Percentiles rank a stretch among this genome's conserved stretches.
These are phyloP conservation scores for Arthrocladium fulminans DNA, from an alignment of 2,329 filamentous ascomycete species.

Conservation along the genomic window DNA sequence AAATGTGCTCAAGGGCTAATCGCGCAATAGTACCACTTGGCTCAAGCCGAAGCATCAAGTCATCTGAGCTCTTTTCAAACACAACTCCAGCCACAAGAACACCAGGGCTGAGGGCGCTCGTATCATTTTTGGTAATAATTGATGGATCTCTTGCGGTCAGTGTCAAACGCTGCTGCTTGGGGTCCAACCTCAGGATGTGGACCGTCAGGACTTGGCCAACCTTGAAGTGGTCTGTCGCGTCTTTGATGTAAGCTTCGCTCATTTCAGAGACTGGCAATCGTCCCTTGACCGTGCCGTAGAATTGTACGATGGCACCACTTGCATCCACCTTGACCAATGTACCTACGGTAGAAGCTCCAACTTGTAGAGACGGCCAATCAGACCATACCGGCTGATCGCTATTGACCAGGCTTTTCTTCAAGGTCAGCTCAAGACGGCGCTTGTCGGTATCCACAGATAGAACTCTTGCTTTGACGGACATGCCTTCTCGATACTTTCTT, in stretches of 20 bases:
- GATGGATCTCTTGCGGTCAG: conserved; percentile 90
- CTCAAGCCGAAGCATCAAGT: conserved; percentile 66
- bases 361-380: conserved; percentile 61
- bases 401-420: conserved; percentile 93
- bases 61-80: conserved; percentile 69
- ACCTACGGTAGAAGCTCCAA: conserved; percentile 71
- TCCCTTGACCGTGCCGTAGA: conserved; percentile 73
- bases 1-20: conserved; percentile 67
- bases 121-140: conserved; percentile 54
- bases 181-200: conserved; percentile 72
- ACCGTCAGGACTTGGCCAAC: conserved; percentile 86
- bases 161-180: conserved; percentile 60
- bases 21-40: conserved; percentile 67
- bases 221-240: conserved; percentile 82
- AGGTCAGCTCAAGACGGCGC: conserved; percentile 71
- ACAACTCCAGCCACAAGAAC: conserved; percentile 69
- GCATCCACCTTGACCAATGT: conserved; percentile 74
- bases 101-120: conserved; percentile 53
- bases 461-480: conserved; percentile 75
- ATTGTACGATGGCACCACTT: conserved; percentile 80
- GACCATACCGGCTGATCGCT: conserved; percentile 74
- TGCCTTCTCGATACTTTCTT: conserved; percentile 86
- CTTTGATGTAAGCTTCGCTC: conserved; percentile 91
- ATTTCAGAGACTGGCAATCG: conserved; percentile 93
- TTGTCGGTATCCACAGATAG: conserved; percentile 68